Percentiles rank a stretch among this genome's conserved stretches.
phyloP scores from a whole-genome alignment of 495 filamentous ascomycete genomes.

The Clavariopsis aquatica region DNA sequence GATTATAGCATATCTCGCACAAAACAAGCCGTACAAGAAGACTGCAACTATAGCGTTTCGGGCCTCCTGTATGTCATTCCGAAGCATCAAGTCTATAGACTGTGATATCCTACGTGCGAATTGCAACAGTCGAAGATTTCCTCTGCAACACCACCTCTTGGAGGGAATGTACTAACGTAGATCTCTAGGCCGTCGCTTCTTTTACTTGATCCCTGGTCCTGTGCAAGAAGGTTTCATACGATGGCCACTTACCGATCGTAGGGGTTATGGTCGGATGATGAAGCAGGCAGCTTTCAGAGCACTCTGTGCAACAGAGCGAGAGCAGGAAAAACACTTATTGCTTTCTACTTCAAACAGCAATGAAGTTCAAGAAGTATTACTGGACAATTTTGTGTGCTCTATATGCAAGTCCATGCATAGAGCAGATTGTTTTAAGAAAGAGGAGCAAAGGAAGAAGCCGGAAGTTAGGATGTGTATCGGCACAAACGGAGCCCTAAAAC shows the following conservation, averaged over 20 bases:
- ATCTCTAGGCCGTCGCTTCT: conserved; percentile 20
- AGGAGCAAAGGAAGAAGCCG: conserved; percentile 8
- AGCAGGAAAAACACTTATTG: background rate
- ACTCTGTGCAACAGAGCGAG: conserved; percentile 3
- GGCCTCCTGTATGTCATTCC: conserved; percentile 9
- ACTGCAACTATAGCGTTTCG: conserved; percentile 6
- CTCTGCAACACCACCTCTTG: too few relatives aligned
- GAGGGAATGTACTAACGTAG: too few relatives aligned
- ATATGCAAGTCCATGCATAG: background rate
- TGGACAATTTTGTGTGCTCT: conserved; percentile 5
- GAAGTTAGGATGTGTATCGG: conserved; percentile 16
- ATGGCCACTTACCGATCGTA: background rate
- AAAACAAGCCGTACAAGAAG: background rate
- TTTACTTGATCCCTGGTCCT: background rate
- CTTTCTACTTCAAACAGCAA: background rate
- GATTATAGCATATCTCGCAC: conserved; percentile 4
- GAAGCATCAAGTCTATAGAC: too few relatives aligned
- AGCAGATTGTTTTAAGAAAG: background rate
- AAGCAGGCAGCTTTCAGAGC: background rate
- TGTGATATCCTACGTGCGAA: too few relatives aligned
- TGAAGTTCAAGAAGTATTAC: background rate
- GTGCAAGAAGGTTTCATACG: background rate
- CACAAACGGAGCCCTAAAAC: conserved; percentile 2
- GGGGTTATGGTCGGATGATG: conserved; percentile 4
- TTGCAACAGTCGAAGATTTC: too few relatives aligned